Evolutionary conservation across 768 basidiomycete genomes (phyloP), one percentile per base, ranked within the genome.

Genomic region (Collybia sordida): DNA sequence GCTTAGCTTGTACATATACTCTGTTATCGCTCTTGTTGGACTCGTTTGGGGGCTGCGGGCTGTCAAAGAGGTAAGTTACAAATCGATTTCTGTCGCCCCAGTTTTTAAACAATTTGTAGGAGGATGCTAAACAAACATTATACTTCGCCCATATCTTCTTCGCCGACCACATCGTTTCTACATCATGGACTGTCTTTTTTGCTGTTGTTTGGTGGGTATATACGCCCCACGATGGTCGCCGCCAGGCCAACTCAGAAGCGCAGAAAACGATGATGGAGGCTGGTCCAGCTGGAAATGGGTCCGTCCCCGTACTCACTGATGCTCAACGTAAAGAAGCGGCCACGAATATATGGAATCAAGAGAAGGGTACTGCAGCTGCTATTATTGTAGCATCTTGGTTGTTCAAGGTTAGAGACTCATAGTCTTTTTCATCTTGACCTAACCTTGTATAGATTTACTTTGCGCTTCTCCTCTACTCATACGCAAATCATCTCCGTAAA

Each of bases 111-210:
- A 59, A 39, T 45, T n/a, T 47, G 22, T 71, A 98, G 95, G 97
- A 98, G 77, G 83, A 96, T 59, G 77, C 93, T 3, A 83, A 84
- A 52, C 82, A 90, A 49, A 83, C 88, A 3, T 78, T 95, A 17
- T 88, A 91, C 58, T 92, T 97, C 66, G 90, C 95, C 0, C 95
- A 99, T 65, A 70, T 93, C 27, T 99, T 93, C 73, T 82, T 89
- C 51, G 81, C 90, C 50, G 97, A 99, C 69, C 95, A 99, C 68
- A 66, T 97, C 50, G 72, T 99, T 52, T 88, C 86, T 14, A 93
- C 95, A 1, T 71, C 86, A 0, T 98, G 92, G 88, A 95, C 93
- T n/a, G 77, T 88, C 36, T 90, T 90, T 62, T 98, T 99, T 55
- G 90, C 85, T 34, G 79, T 92, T 18, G 72, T 79, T 35, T 99